Evolutionary conservation across 805 yeast genomes (phyloP), one percentile per base, ranked within the genome.

Genomic region (Teunomyces aglyptinius): DNA sequence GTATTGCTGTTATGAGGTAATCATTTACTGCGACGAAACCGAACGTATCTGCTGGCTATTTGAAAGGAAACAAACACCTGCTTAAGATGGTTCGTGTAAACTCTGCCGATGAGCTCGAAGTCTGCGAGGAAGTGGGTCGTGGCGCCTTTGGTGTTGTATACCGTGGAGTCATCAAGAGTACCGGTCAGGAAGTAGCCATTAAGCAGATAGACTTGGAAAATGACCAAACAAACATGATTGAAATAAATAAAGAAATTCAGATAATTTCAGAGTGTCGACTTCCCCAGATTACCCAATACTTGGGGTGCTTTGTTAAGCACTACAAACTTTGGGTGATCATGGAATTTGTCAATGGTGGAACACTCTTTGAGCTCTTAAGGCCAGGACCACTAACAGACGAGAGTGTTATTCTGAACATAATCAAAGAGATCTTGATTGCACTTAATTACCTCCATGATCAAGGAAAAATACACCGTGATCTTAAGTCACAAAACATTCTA

Each of bases 111-210:
- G 74, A 73, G 51, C 55, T 73, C 15, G 73, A 71, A 40, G 68
- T 73, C 2, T 71, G 68, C 51, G 77, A 73, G 47, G 75, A 86
- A 61, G 78, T 87, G 3, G 94, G 94, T 3, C 68, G 85, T 46
- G 94, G 94, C 1, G 87, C 88, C 6, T 86, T 86, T 61, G 94
- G 94, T 0, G 84, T 81, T 3, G 94, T 86, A 1, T 86, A 81
- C 62, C 67, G 80, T 33, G 94, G 87, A 1, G 53, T 76, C 7
- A 78, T 84, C 53, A 68, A 68, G 54, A 71, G 41, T 46, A 68
- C 58, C 36, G 63, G 58, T 43, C 58, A 62, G 38, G 77, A 75
- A 43, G 84, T 80, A 38, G 86, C 86, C 6, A 70, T 81, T 40
- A 81, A 81, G 53, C 85, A 83, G 60, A 83, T 86, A 39, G 94